phyloP scores from a whole-genome alignment of 352 stramenopile genomes.

The Phytophthora litchii region DNA sequence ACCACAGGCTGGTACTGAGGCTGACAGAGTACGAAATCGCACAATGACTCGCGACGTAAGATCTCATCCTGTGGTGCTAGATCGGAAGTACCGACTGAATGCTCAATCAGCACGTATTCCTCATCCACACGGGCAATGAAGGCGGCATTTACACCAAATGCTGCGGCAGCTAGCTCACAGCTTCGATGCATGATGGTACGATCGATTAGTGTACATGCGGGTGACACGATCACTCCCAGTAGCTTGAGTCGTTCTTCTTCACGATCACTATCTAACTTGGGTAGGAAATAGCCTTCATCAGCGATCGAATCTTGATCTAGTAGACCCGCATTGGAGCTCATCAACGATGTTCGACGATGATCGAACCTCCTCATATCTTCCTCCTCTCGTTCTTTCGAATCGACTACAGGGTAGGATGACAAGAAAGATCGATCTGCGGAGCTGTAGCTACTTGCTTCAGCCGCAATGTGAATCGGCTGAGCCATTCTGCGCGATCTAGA shows the following conservation, averaged over 20 bases:
- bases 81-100: constrained; percentile 38
- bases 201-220: constrained; percentile 63
- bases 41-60: constrained; percentile 53
- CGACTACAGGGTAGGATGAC: constrained; percentile 5
- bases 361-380: constrained; percentile 28
- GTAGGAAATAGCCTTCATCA: constrained; percentile 50
- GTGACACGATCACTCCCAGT: constrained; percentile 57
- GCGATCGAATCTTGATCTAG: constrained; percentile 50
- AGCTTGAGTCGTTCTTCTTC: constrained; percentile 57
- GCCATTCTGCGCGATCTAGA: constrained; percentile 17
- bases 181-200: constrained; percentile 61
- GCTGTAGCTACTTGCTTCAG: constrained; percentile 52
- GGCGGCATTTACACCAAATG: constrained; percentile 49
- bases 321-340: constrained; percentile 55
- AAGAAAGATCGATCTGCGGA: constrained; percentile 35
- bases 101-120: constrained; percentile 54
- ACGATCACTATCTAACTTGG: constrained; percentile 41
- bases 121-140: constrained; percentile 69
- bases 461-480: constrained; percentile 39
- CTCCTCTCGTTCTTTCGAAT: constrained; percentile 41
- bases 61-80: constrained; percentile 38
- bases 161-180: constrained; percentile 50
- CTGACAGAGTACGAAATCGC: constrained; percentile 64
- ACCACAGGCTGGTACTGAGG: constrained; percentile 47
- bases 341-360: constrained; percentile 55